Evolutionary conservation across 2,329 filamentous ascomycete genomes (phyloP).

Genomic region (Trichoderma citrinoviride): DNA sequence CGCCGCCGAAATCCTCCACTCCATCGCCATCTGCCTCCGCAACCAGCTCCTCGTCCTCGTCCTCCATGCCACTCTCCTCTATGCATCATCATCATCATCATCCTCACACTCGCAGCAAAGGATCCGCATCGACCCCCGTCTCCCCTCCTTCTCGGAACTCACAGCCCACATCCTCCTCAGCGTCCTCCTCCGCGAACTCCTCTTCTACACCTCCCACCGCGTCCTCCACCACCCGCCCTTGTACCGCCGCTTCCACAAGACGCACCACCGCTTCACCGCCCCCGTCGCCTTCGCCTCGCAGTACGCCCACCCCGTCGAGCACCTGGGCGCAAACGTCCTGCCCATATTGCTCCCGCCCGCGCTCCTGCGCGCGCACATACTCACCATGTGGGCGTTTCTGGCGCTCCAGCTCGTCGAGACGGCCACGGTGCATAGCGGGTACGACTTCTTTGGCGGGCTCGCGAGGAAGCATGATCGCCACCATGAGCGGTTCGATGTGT

Average conservation of each 20-base stretch:
- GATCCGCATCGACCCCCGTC: slow-evolving; percentile 39
- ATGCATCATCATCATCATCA: slow-evolving; percentile 13
- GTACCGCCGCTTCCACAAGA: slow-evolving; percentile 53
- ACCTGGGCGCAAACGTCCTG: slow-evolving; percentile 52
- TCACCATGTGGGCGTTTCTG: slow-evolving; percentile 53
- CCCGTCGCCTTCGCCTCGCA: slow-evolving; percentile 55
- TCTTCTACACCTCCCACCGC: slow-evolving; percentile 58
- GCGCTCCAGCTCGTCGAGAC: slow-evolving; percentile 51
- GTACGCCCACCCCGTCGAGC: slow-evolving; percentile 57
- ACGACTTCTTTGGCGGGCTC: slow-evolving; percentile 49
- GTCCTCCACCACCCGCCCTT: slow-evolving; percentile 48
- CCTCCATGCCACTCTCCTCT: slow-evolving; percentile 31
- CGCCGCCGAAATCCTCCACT: slow-evolving; percentile 42
- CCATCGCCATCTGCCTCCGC: slow-evolving; percentile 43
- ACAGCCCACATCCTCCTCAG: slow-evolving; percentile 42
- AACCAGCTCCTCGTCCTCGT: slow-evolving; percentile 46
- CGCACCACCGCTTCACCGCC: slow-evolving; percentile 55
- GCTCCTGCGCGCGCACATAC: slow-evolving; percentile 46
- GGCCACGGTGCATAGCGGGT: slow-evolving; percentile 55
- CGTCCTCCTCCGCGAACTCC: slow-evolving; percentile 44
- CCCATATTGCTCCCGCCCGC: slow-evolving; percentile 51
- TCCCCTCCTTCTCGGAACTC: slow-evolving; percentile 40
- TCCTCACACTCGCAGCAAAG: too few species aligned
- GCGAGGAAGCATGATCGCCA: slow-evolving; percentile 55
- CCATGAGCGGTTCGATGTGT: slow-evolving; percentile 55